Percentiles rank a stretch among this genome's conserved stretches.
Evolutionary conservation across 768 basidiomycete species (phyloP).

Genomic region (Steccherinum ochraceum): DNA sequence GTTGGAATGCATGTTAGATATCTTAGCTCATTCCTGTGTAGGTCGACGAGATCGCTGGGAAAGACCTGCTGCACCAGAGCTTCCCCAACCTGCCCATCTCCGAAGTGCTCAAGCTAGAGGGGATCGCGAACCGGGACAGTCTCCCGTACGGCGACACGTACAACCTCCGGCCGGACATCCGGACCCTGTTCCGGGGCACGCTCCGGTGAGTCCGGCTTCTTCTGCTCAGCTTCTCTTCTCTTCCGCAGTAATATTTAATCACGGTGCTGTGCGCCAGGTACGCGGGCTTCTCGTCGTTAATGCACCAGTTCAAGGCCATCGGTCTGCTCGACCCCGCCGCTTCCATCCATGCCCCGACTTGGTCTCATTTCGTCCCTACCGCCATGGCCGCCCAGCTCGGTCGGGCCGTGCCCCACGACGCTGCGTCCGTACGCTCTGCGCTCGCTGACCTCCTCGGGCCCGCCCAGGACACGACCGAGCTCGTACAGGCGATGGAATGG

Average conservation of each 20-base stretch:
- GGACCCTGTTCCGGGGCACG: slow-evolving; percentile 79
- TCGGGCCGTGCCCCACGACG: slow-evolving; percentile 20
- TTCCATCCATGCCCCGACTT: slow-evolving; percentile 29
- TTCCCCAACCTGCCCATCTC: slow-evolving; percentile 69
- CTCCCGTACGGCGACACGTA: slow-evolving; percentile 66
- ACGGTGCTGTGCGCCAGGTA: too few species aligned
- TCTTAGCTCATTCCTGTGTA: too few species aligned
- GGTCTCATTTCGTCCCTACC: slow-evolving; percentile 33
- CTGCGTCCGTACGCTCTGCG: slow-evolving; percentile 28
- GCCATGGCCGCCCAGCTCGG: slow-evolving; percentile 24
- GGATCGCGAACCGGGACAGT: slow-evolving; percentile 82
- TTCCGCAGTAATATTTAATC: too few species aligned
- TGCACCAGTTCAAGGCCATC: slow-evolving; percentile 64
- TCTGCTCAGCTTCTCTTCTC: too few species aligned
- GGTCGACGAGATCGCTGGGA: slow-evolving; percentile 44
- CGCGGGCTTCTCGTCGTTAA: slow-evolving; percentile 70
- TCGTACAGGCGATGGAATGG: slow-evolving; percentile 44
- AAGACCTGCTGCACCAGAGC: slow-evolving; percentile 45
- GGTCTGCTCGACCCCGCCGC: slow-evolving; percentile 54
- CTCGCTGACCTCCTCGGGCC: slow-evolving; percentile 16
- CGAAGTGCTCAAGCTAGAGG: slow-evolving; percentile 62
- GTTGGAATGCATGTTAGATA: slow-evolving; percentile 1
- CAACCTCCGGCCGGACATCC: slow-evolving; percentile 40
- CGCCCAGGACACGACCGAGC: slow-evolving; percentile 12
- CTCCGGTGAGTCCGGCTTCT: slow-evolving; percentile 47